Base-by-base conservation (phyloP, 176 grass and related monocot genomes). In the Oryza punctata region DNA sequence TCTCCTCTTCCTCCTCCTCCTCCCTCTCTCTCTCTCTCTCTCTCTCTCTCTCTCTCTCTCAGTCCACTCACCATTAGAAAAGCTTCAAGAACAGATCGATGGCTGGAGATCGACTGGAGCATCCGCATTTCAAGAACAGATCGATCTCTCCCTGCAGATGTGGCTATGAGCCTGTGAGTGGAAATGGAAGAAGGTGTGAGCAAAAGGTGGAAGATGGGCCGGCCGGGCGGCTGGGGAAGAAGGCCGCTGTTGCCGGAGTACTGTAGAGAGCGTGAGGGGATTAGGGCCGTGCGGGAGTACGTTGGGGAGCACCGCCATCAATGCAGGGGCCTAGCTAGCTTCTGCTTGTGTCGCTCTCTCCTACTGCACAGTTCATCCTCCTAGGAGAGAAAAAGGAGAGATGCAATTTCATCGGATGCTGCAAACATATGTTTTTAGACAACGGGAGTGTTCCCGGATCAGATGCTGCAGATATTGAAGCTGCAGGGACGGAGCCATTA, bases 281-380 rank as follows among this genome's bases (percentile, higher is more conserved):
- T 57, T 80, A 72, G 66, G 30, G 59, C 66, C 64, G 67, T 78
- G 72, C 54, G 30, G 68, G 82, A 75, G 74, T 90, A 80, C 68
- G 84, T 57, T 86, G 73, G 57, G 45, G 79, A 71, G 67, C 66
- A 86, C 72, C 76, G 24, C 30, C 88, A 79, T 75, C 79, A 87
- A 90, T 83, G 75, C 38, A 28, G 63, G 63, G 24, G 61, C 57
- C 57, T 61, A 61, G 57, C 54, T 82, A 73, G 69, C 54, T 54
- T 71, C 19, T 57, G 52, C 52, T 84, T 79, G 84, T 83, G 79
- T 40, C 67, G 69, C 63, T 67, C 80, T 67, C 80, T 37, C 63
- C 61, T 54, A 75, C 67, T 84, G 84, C 26, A 83, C 80, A 82
- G 29, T 40, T 49, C 14, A 44, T 86, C 70, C 27, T 57, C 9